These are phyloP conservation scores for Staphylotrichum longicolle DNA, from an alignment of 495 filamentous ascomycete species.

Conservation along the genomic window DNA sequence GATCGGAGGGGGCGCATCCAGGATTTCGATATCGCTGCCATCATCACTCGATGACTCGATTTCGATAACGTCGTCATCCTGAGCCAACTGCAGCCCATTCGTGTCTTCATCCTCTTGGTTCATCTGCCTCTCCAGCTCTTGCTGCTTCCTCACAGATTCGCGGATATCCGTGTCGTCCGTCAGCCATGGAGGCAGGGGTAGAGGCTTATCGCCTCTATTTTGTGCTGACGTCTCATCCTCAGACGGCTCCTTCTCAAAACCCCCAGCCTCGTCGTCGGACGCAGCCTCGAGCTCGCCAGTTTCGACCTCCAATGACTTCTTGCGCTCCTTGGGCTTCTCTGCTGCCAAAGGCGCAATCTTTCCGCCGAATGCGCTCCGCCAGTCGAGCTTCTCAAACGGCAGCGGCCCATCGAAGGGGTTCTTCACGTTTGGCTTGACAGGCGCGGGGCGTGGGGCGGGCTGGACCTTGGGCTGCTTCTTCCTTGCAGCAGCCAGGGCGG, in stretches of 20 bases:
- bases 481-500: conserved; percentile 53
- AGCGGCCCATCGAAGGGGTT: conserved; percentile 73
- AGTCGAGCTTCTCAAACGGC: conserved; percentile 83
- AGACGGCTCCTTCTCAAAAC: conserved; percentile 48
- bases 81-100: conserved; percentile 40
- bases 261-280: conserved; percentile 61
- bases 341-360: conserved; percentile 41
- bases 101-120: conserved; percentile 53
- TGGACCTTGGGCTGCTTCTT: conserved; percentile 39
- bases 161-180: conserved; percentile 54
- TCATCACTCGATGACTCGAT: conserved; percentile 47
- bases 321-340: conserved; percentile 24
- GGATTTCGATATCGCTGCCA: conserved; percentile 56
- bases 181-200: conserved; percentile 87
- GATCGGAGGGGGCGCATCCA: conserved; percentile 44
- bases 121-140: conserved; percentile 43
- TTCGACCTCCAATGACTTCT: conserved; percentile 13
- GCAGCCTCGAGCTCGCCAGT: conserved; percentile 31
- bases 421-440: conserved; percentile 32
- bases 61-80: conserved; percentile 39
- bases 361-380: conserved; percentile 58
- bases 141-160: conserved; percentile 49
- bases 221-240: conserved; percentile 7
- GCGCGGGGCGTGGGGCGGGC: conserved; percentile 23
- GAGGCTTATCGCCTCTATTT: conserved; percentile 50